Evolutionary conservation across 371 early-diverging fungal species (phyloP).

Genomic region (Lichtheimia hyalospora): DNA sequence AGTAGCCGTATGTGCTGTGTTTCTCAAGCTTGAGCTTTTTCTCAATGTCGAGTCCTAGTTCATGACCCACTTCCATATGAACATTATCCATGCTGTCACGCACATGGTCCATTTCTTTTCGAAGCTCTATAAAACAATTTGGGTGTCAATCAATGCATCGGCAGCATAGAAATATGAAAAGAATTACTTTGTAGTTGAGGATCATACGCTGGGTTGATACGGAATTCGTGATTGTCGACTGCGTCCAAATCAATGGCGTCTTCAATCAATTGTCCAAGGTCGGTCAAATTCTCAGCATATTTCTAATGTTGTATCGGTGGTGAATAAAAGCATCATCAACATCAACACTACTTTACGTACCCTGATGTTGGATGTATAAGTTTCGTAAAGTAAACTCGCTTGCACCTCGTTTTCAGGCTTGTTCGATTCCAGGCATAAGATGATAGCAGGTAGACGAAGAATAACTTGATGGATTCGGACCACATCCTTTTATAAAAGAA

Average conservation of each 20-base stretch:
- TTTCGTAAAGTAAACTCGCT: slow-evolving; percentile 21
- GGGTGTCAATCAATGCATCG: not conserved
- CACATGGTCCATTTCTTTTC: slow-evolving; percentile 59
- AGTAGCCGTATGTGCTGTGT: slow-evolving; percentile 79
- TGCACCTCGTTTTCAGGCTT: slow-evolving; percentile 28
- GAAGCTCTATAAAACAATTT: slow-evolving; percentile 52
- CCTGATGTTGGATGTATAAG: slow-evolving; percentile 19
- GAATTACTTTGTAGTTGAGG: slow-evolving; percentile 67
- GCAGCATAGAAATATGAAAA: not conserved
- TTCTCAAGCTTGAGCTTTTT: slow-evolving; percentile 93
- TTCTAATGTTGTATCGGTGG: too few species aligned
- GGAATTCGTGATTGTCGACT: slow-evolving; percentile 84
- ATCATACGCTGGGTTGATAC: slow-evolving; percentile 88
- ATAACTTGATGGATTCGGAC: slow-evolving; percentile 90
- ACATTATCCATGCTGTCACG: slow-evolving; percentile 63
- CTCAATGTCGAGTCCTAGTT: slow-evolving; percentile 75
- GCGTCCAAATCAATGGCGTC: slow-evolving; percentile 89
- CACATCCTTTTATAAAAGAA: slow-evolving; percentile 61
- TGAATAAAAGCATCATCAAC: not conserved
- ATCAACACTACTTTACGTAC: not conserved
- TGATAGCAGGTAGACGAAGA: slow-evolving; percentile 70
- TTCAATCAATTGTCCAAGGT: slow-evolving; percentile 48
- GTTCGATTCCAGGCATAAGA: slow-evolving; percentile 53
- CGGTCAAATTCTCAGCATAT: too few species aligned
- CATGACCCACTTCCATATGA: slow-evolving; percentile 57